Percentiles rank a stretch among this genome's conserved stretches.
Evolutionary conservation across 441 rosid genomes (phyloP).

Genomic region (Populus hybrid): DNA sequence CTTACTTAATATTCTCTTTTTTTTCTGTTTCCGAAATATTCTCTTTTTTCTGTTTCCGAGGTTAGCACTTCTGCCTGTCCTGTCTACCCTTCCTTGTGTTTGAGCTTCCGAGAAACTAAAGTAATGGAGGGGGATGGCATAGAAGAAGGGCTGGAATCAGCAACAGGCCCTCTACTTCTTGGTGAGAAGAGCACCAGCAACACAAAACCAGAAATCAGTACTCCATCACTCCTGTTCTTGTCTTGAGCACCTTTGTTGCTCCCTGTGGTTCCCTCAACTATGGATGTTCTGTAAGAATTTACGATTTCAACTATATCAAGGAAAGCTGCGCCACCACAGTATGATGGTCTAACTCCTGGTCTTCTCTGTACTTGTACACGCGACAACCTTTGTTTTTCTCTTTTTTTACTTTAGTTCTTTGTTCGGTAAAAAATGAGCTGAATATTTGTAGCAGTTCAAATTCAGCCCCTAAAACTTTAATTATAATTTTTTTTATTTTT

Average conservation of each 20-base stretch:
- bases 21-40: neutral
- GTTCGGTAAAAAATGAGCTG: too few species aligned
- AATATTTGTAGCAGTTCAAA: too few species aligned
- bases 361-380: too few species aligned
- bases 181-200: neutral
- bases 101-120: neutral
- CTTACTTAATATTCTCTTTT: too few species aligned
- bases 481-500: too few species aligned
- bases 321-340: too few species aligned
- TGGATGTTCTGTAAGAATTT: conserved; percentile 25
- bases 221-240: conserved; percentile 11
- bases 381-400: too few species aligned
- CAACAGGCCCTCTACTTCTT: neutral
- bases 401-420: too few species aligned
- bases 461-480: too few species aligned
- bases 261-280: conserved; percentile 39
- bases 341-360: too few species aligned
- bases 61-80: neutral
- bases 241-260: conserved; percentile 23
- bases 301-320: too few species aligned
- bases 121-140: neutral
- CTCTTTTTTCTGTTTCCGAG: neutral
- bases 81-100: neutral
- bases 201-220: neutral
- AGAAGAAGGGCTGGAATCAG: neutral